Percentiles rank a stretch among this genome's conserved stretches.
Conservation (phyloP, 2,329 filamentous ascomycete species). For the Fusarium goolgardi region DNA sequence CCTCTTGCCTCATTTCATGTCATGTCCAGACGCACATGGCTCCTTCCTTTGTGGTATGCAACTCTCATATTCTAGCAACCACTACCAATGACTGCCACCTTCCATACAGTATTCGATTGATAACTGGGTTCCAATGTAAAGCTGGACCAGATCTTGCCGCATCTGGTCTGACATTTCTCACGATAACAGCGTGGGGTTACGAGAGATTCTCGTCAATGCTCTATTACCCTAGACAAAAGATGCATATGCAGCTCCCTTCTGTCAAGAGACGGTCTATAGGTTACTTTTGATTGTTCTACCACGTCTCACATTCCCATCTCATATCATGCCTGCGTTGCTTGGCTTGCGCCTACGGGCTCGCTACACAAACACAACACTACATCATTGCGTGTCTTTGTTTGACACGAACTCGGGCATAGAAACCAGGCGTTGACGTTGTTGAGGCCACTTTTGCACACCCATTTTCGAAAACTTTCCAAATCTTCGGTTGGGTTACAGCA, state of each 20-base stretch:
- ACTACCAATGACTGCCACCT: background rate
- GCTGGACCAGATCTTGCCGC: slow-evolving; percentile 33
- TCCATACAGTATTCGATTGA: background rate
- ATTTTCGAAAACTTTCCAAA: slow-evolving; percentile 8
- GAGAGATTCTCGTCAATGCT: slow-evolving; percentile 20
- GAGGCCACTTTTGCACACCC: background rate
- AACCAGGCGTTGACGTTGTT: slow-evolving; percentile 7
- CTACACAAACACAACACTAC: slow-evolving; percentile 11
- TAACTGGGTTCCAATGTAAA: slow-evolving; percentile 1
- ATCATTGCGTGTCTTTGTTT: slow-evolving; percentile 18
- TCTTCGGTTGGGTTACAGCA: background rate
- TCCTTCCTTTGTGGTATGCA: background rate
- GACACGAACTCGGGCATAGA: slow-evolving; percentile 10
- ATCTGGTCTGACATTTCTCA: slow-evolving; percentile 12
- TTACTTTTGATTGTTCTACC: slow-evolving; percentile 24
- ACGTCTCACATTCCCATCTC: slow-evolving; percentile 30
- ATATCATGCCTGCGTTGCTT: slow-evolving; percentile 1
- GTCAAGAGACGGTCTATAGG: slow-evolving; percentile 14
- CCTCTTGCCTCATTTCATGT: slow-evolving; percentile 29
- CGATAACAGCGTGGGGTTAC: slow-evolving; percentile 34
- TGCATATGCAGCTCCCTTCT: slow-evolving; percentile 27
- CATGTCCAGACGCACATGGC: background rate
- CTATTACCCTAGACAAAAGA: slow-evolving; percentile 7
- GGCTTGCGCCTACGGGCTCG: background rate
- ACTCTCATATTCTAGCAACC: background rate